Conservation (phyloP, 371 early-diverging fungal genomes). For the Apophysomyces ossiformis region DNA sequence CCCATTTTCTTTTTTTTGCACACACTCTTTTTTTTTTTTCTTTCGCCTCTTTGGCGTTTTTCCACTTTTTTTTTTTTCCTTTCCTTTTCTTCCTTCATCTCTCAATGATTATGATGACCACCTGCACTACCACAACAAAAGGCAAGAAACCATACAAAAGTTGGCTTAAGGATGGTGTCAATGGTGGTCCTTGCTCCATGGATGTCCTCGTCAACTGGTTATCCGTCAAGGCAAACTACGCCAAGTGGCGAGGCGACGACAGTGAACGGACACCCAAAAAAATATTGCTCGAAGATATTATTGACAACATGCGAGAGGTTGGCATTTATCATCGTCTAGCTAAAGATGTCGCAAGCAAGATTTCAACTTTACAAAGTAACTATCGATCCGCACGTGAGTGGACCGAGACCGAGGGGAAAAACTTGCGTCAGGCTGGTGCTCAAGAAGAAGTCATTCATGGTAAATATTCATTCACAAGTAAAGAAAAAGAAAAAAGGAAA, state of each 20-base stretch:
- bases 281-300: constrained; percentile 43
- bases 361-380: constrained; percentile 52
- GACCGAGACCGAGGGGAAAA: constrained; percentile 46
- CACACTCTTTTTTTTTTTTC: constrained; percentile 13
- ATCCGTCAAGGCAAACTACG: constrained; percentile 47
- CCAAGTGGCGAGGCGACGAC: constrained; percentile 54
- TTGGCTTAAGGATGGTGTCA: constrained; percentile 57
- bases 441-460: constrained; percentile 47
- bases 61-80: not conserved
- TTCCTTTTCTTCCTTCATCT: not conserved
- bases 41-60: constrained; percentile 8
- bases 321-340: constrained; percentile 52
- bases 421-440: constrained; percentile 39
- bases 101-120: constrained; percentile 40
- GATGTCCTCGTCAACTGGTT: constrained; percentile 51
- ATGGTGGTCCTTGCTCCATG: constrained; percentile 54
- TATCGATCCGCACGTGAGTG: constrained; percentile 52
- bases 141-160: constrained; percentile 54
- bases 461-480: constrained; percentile 15
- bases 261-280: constrained; percentile 53
- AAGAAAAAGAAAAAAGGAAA: constrained; percentile 14
- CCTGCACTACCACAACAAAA: constrained; percentile 28
- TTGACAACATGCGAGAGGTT: constrained; percentile 48
- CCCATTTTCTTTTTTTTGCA: constrained; percentile 19
- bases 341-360: constrained; percentile 52